Evolutionary conservation across 495 filamentous ascomycete species (phyloP).

Genomic region (Cercophora newfieldiana): DNA sequence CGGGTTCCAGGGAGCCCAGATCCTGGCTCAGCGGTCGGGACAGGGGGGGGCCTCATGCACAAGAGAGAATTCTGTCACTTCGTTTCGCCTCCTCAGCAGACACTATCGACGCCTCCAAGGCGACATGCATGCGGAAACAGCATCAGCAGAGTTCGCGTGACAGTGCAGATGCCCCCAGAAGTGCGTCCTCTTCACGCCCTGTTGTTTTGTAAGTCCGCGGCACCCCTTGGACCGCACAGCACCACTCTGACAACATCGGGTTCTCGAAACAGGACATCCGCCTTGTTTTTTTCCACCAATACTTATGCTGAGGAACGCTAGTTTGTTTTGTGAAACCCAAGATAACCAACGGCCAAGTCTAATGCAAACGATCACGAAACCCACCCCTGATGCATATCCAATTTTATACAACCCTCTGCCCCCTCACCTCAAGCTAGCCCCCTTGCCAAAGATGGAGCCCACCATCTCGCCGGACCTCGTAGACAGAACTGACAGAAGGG

Average conservation of each 20-base stretch:
- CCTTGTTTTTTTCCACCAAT: constrained; percentile 7
- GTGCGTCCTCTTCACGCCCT: neutral
- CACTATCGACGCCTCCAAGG: constrained; percentile 1
- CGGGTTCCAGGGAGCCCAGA: neutral
- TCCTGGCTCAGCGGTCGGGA: neutral
- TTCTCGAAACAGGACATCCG: neutral
- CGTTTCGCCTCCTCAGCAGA: neutral
- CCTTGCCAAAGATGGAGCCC: constrained; percentile 62
- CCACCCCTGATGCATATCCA: neutral
- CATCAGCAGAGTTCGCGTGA: constrained; percentile 3
- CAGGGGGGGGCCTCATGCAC: neutral
- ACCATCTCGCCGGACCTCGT: constrained; percentile 75
- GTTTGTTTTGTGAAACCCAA: constrained; percentile 7
- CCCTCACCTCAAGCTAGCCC: constrained; percentile 18
- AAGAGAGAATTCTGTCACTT: neutral
- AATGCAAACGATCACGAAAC: constrained; percentile 5
- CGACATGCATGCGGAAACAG: neutral
- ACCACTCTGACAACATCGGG: neutral
- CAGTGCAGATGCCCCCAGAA: neutral
- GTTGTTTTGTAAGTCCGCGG: neutral
- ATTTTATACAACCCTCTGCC: neutral
- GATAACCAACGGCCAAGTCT: constrained; percentile 11
- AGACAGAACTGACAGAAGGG: constrained; percentile 72
- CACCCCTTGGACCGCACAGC: neutral
- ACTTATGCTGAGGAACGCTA: neutral